Percentiles rank a stretch among this genome's conserved stretches.
These are phyloP conservation scores for Hemerocallis citrina DNA, from an alignment of 106 monocot species.

Conservation along the genomic window DNA sequence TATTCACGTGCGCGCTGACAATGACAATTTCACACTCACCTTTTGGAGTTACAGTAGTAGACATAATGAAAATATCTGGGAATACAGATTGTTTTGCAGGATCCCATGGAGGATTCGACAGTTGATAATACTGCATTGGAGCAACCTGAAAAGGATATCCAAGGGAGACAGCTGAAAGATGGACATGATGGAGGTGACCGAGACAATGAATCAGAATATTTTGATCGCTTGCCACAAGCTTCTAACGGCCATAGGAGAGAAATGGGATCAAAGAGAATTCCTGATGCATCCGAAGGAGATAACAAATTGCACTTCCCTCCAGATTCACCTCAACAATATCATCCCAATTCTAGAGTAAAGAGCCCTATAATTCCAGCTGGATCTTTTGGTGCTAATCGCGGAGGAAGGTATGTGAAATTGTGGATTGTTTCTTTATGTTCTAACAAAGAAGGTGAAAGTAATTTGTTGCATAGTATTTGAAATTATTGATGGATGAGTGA, in stretches of 20 bases:
- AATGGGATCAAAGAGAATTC: slow-evolving; percentile 8
- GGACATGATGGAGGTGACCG: slow-evolving; percentile 20
- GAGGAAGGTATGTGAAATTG: slow-evolving; percentile 40
- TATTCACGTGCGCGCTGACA: too few species aligned
- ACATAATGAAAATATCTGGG: neutral
- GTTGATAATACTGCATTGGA: slow-evolving; percentile 25
- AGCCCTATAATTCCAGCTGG: slow-evolving; percentile 17
- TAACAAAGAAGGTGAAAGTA: too few species aligned
- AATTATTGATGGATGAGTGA: too few species aligned
- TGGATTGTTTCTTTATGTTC: too few species aligned
- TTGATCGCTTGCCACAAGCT: slow-evolving; percentile 14
- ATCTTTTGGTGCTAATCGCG: slow-evolving; percentile 10
- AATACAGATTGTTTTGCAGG: slow-evolving; percentile 67
- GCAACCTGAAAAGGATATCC: slow-evolving; percentile 31
- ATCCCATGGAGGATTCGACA: slow-evolving; percentile 31
- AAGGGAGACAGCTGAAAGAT: slow-evolving; percentile 15
- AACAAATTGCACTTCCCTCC: slow-evolving; percentile 23
- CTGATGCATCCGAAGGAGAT: slow-evolving; percentile 26
- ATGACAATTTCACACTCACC: too few species aligned
- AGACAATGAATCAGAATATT: slow-evolving; percentile 16
- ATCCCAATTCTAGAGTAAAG: slow-evolving; percentile 24
- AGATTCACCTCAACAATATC: slow-evolving; percentile 11
- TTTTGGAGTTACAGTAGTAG: too few species aligned
- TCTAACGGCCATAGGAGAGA: slow-evolving; percentile 18
- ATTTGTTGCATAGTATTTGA: too few species aligned